Conservation (phyloP, 345 rosid genomes). For the Dovyalis caffra region DNA sequence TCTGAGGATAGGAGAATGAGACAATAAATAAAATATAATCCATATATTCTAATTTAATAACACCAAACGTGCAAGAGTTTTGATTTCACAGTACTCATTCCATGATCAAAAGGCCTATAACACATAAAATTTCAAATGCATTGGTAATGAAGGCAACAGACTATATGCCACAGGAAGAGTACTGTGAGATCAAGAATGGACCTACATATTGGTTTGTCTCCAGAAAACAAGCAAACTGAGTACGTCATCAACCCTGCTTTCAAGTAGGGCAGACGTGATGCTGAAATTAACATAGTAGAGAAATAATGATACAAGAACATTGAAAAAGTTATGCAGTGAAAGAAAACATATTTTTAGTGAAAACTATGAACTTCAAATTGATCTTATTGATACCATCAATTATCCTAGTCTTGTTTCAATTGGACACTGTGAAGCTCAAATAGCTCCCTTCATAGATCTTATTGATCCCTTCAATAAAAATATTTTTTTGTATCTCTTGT, state of each 20-base stretch:
- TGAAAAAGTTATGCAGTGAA: not conserved
- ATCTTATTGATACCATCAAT: too few species aligned
- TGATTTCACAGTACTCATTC: not conserved
- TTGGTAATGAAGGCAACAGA: not conserved
- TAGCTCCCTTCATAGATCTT: not conserved
- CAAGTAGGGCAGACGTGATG: not conserved
- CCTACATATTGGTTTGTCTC: not conserved
- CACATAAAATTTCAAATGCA: not conserved
- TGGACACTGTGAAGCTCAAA: not conserved
- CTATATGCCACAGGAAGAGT: not conserved
- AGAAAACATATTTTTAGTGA: not conserved
- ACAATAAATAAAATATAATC: not conserved
- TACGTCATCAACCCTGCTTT: not conserved
- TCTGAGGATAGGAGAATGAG: not conserved
- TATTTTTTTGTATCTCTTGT: not conserved
- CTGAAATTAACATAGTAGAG: not conserved
- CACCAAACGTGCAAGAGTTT: not conserved
- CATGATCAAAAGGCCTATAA: not conserved
- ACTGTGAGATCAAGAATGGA: not conserved
- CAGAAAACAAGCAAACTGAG: not conserved
- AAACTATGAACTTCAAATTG: not conserved
- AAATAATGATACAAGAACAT: not conserved
- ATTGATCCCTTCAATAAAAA: not conserved
- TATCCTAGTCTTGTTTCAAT: too few species aligned
- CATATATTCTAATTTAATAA: not conserved